Percentiles rank a stretch among this genome's conserved stretches.
These are phyloP conservation scores for Onygenales sp. DNA, from an alignment of 2,329 filamentous ascomycete species.

Conservation along the genomic window DNA sequence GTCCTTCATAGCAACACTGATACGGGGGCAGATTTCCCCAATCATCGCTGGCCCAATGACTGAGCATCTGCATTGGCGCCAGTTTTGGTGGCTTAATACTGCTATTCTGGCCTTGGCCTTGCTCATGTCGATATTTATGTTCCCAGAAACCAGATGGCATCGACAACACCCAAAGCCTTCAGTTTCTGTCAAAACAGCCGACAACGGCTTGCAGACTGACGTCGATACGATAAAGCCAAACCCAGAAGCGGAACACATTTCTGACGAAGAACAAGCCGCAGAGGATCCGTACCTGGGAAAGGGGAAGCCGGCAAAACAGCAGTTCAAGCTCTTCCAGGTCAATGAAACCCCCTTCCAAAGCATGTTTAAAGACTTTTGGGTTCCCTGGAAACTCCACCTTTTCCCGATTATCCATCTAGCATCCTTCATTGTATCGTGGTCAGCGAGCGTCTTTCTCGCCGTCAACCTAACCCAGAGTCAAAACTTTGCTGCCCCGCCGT, in stretches of 20 bases:
- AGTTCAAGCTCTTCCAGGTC: conserved; percentile 47
- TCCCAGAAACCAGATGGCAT: conserved; percentile 55
- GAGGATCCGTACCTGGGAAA: conserved; percentile 47
- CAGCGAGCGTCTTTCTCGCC: conserved; percentile 47
- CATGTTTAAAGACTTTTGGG: conserved; percentile 47
- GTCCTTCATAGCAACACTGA: conserved; percentile 10
- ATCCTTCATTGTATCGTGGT: conserved; percentile 53
- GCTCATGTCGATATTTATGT: conserved; percentile 47
- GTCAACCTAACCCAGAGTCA: conserved; percentile 53
- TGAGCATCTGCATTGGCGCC: conserved; percentile 48
- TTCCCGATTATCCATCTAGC: conserved; percentile 57
- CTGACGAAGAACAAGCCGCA: conserved; percentile 22
- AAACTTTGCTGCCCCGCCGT: conserved; percentile 46
- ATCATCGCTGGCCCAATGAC: conserved; percentile 55
- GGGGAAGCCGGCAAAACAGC: conserved; percentile 45
- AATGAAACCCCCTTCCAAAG: conserved; percentile 35
- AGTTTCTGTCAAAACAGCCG: not conserved
- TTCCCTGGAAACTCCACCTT: conserved; percentile 52
- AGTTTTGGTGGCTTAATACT: conserved; percentile 59
- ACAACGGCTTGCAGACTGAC: not conserved
- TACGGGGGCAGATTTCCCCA: conserved; percentile 34
- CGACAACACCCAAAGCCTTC: conserved; percentile 29
- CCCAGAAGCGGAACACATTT: conserved; percentile 8
- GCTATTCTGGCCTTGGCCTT: conserved; percentile 42
- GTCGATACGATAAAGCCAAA: not conserved